Percentiles rank a stretch among this genome's conserved stretches.
Conservation (phyloP, 257 asterid species). For the Solanum piurae region DNA sequence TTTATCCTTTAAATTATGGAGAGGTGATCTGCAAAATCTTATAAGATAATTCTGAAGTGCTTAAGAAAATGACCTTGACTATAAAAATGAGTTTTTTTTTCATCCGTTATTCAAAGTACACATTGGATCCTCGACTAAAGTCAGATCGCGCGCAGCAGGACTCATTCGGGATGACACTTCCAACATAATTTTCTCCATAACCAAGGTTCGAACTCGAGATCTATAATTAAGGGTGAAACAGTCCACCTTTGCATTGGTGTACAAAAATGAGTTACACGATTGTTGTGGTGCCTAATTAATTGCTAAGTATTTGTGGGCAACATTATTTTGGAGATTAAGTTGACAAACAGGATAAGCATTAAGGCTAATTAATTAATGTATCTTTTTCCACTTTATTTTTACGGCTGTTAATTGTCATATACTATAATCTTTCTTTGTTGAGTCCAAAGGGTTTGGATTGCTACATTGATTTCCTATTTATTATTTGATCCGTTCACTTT, state of each 20-base stretch:
- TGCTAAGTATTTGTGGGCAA: background rate
- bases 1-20: background rate
- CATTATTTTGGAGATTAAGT: background rate
- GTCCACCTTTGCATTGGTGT: too few relatives aligned
- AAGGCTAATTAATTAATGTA: background rate
- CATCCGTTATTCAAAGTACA: too few relatives aligned
- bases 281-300: background rate
- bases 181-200: too few relatives aligned
- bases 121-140: too few relatives aligned
- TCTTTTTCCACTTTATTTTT: background rate
- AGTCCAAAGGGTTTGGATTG: background rate
- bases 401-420: background rate
- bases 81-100: too few relatives aligned
- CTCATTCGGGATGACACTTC: too few relatives aligned
- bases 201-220: rapidly evolving
- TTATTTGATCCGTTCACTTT: too few relatives aligned
- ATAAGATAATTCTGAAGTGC: background rate
- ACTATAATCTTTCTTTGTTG: background rate
- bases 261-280: too few relatives aligned
- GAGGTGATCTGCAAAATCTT: background rate
- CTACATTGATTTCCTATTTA: background rate
- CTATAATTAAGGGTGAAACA: too few relatives aligned
- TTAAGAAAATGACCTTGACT: background rate
- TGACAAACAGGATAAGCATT: background rate
- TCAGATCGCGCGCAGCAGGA: too few relatives aligned